phyloP scores from a whole-genome alignment of 805 yeast genomes.

The Kuraishia piskuri region DNA sequence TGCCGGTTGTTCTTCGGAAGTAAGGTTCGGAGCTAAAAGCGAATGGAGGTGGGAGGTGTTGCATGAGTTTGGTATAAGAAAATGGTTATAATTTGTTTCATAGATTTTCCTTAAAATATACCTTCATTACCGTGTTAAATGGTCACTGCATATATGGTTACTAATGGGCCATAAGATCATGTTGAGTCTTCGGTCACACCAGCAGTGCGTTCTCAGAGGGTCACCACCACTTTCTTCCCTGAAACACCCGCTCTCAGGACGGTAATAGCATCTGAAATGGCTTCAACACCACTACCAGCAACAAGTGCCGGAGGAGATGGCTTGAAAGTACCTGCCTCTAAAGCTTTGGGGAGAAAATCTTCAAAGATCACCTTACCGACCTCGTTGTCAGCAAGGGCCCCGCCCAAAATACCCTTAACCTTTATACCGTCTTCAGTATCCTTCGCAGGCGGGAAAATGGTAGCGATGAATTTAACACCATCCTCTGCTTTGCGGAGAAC shows the following conservation, averaged over 20 bases:
- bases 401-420: neutral
- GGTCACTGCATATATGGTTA: too few species aligned
- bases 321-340: neutral
- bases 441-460: neutral
- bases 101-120: too few species aligned
- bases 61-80: too few species aligned
- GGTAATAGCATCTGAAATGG: neutral
- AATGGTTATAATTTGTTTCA: too few species aligned
- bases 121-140: too few species aligned
- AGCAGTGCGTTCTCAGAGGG: too few species aligned
- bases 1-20: too few species aligned
- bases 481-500: neutral
- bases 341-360: neutral
- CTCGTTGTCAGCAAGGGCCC: neutral
- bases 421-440: neutral
- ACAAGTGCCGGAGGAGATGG: neutral
- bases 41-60: too few species aligned
- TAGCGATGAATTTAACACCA: neutral
- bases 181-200: too few species aligned
- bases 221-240: neutral
- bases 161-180: too few species aligned
- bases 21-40: too few species aligned
- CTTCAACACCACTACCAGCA: conserved; percentile 1
- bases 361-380: neutral
- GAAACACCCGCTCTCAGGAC: neutral